phyloP scores from a whole-genome alignment of 108 stramenopile genomes.

The Nannochloropsis salina region DNA sequence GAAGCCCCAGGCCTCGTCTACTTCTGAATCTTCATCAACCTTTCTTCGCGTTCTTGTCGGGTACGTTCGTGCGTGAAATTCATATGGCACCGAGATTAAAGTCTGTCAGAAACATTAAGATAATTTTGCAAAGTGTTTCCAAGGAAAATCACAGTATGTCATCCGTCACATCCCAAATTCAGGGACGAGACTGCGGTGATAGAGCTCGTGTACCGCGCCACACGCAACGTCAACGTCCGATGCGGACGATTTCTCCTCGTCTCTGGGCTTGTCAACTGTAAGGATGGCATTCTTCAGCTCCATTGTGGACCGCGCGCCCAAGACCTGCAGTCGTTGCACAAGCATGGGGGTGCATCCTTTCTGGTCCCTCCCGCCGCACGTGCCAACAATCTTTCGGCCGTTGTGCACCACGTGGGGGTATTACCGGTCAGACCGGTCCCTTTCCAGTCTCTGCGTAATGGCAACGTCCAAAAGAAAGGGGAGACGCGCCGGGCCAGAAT shows the following conservation, averaged over 20 bases:
- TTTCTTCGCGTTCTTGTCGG: conserved; percentile 19
- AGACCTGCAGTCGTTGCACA: conserved; percentile 17
- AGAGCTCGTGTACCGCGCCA: background rate
- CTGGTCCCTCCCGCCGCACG: background rate
- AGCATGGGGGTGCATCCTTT: background rate
- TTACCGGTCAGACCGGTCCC: background rate
- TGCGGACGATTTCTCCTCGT: background rate
- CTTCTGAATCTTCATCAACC: background rate
- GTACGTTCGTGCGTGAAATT: background rate
- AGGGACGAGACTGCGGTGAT: background rate
- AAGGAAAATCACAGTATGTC: too few species aligned
- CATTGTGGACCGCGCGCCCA: background rate
- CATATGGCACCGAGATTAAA: too few species aligned
- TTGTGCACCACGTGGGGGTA: conserved; percentile 19
- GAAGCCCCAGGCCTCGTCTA: conserved; percentile 3
- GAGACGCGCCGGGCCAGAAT: background rate
- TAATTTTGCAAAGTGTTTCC: too few species aligned
- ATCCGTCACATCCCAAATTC: background rate
- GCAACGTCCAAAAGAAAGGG: background rate
- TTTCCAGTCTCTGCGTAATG: background rate
- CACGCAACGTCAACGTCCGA: conserved; percentile 8
- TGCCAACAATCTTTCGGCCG: conserved; percentile 10
- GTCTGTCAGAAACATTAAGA: too few species aligned
- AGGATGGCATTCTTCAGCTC: background rate
- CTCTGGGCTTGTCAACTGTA: conserved; percentile 12